Percentiles rank a stretch among this genome's conserved stretches.
Conservation (phyloP, 129 eudicot genomes). For the Escallonia rubra region DNA sequence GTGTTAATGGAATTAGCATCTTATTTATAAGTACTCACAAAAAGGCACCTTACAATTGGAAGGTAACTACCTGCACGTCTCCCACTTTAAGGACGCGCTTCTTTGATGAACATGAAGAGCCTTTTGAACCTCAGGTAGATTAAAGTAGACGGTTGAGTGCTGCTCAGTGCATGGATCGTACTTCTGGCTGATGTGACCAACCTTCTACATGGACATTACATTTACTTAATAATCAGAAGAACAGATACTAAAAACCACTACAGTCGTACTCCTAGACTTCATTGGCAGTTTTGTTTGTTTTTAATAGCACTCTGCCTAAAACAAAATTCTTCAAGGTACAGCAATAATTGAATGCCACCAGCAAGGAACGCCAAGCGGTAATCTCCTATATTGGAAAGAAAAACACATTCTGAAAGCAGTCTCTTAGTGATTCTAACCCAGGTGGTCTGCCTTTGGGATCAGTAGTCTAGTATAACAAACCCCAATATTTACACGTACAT, state of each 20-base stretch:
- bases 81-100: slow-evolving; percentile 55
- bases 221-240: slow-evolving; percentile 13
- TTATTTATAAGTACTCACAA: too few species aligned
- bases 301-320: too few species aligned
- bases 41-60: neutral
- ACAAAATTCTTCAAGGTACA: too few species aligned
- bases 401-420: neutral
- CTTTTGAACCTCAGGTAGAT: slow-evolving; percentile 85
- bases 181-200: slow-evolving; percentile 56
- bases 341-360: too few species aligned
- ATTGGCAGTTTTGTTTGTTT: too few species aligned
- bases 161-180: slow-evolving; percentile 96
- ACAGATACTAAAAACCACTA: neutral
- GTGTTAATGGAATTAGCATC: too few species aligned
- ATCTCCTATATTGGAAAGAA: too few species aligned
- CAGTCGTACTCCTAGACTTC: too few species aligned
- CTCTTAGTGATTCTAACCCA: neutral
- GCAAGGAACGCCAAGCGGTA: too few species aligned
- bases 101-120: slow-evolving; percentile 73
- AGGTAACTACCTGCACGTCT: slow-evolving; percentile 69
- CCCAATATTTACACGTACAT: too few species aligned
- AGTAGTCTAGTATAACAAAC: neutral
- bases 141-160: slow-evolving; percentile 77
- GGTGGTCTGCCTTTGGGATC: too few species aligned
- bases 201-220: slow-evolving; percentile 33